Evolutionary conservation across 2,329 filamentous ascomycete species (phyloP).

Genomic region (Venturia asperata): DNA sequence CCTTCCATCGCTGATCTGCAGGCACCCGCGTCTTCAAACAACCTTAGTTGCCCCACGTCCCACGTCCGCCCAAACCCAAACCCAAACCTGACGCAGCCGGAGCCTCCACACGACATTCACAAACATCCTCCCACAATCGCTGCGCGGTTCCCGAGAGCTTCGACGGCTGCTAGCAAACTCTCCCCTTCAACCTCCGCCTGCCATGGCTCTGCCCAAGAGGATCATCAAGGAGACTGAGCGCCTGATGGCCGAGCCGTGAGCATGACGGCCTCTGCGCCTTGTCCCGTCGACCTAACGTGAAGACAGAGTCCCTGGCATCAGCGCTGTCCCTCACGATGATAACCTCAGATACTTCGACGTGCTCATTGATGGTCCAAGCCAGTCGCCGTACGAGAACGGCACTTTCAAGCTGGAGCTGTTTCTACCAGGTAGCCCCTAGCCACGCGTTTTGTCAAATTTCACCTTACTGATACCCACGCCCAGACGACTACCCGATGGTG

Average conservation of each 20-base stretch:
- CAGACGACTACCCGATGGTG: slow-evolving; percentile 89
- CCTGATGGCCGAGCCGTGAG: slow-evolving; percentile 92
- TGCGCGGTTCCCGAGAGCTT: background rate
- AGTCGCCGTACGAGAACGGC: slow-evolving; percentile 89
- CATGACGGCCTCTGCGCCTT: slow-evolving; percentile 19
- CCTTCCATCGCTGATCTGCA: background rate
- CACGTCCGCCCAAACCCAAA: too few species aligned
- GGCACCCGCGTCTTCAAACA: background rate
- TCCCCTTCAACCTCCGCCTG: slow-evolving; percentile 20
- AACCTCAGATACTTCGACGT: slow-evolving; percentile 98
- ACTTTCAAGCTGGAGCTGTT: slow-evolving; percentile 97
- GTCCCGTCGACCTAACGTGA: slow-evolving; percentile 17
- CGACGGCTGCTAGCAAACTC: slow-evolving; percentile 4
- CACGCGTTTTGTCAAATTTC: background rate
- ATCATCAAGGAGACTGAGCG: slow-evolving; percentile 99
- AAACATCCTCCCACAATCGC: background rate
- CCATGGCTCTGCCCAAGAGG: slow-evolving; percentile 78
- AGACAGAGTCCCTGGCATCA: slow-evolving; percentile 85
- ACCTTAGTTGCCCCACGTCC: background rate
- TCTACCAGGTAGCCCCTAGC: slow-evolving; percentile 49
- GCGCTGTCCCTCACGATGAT: slow-evolving; percentile 89
- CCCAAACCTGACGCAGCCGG: background rate
- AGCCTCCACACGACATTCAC: background rate
- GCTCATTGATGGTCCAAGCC: slow-evolving; percentile 82
- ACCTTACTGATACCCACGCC: background rate